Base-by-base conservation (phyloP, 371 early-diverging fungal species). In the Entomophthora muscae region DNA sequence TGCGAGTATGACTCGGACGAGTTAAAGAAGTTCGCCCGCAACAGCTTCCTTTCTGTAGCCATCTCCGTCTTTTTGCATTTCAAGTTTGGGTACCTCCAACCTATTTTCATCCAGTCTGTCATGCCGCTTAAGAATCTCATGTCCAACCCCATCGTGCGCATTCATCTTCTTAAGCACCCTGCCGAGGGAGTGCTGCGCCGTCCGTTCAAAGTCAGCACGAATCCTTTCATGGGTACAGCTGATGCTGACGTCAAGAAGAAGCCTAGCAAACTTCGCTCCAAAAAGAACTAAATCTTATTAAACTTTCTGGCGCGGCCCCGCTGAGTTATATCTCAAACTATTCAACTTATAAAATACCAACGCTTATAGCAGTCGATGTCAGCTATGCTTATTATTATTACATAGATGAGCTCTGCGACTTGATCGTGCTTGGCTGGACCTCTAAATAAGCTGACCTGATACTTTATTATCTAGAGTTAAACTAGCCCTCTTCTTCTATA, bases 81-180 rank as follows among this genome's bases (percentile, higher is more conserved):
- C 75, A 82, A 90, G 72, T 91, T 84, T 72, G 86, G 88, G 55
- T 90, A 90, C 67, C 81, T 87, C 64, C 90, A 92, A 66, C 95
- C 95, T 27, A 73, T 95, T 53, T 75, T 92, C 57, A 76, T 93
- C 73, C 95, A 95, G 78, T 82, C 85, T 22, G 76, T 93, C 66
- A 67, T 92, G 60, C 90, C 90, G 3, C 65, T 90, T 70, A 82
- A 86, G 75, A 84, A 84, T 70, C 68, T 89, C 53, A 68, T 80
- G 65, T 75, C 77, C 59, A 80, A 78, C 73, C 88, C 83, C 71
- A 74, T 85, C 26, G 84, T 90, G 65, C 77, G 82, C 72, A 82
- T 95, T 69, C 81, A 91, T 70, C 60, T 93, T 59, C 78, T 88
- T 75, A 85, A 86, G 61, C 78, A 85, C 75, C 78, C 83, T 32